Evolutionary conservation across 2,329 filamentous ascomycete species (phyloP), one percentile per base, ranked within the genome.

Genomic region (Neoascochyta sp.): DNA sequence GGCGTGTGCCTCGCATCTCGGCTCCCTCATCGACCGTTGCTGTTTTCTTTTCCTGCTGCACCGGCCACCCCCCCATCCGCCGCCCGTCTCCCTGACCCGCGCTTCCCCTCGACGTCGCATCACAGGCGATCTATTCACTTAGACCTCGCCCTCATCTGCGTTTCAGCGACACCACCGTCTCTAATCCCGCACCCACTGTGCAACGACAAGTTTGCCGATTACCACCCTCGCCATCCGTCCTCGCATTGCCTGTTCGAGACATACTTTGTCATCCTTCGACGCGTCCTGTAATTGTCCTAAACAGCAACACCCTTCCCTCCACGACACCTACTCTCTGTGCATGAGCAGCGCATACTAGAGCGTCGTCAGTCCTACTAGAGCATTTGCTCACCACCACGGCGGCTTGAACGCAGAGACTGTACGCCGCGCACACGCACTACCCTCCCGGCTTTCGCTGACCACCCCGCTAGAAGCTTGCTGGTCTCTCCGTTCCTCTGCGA

Each of bases 401-500:
- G 55, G 48, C 45, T 43, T 40, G 52, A 58, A 55, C 54, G 55
- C 60, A 57, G 61, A 60, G 50, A 62, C 55, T 63, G 60, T 65
- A 54, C 40, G 56, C 54, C 27, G 39, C 35, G n/a, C 26, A 9
- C 21, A 20, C 16, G 20, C 20, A 30, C 34, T 27, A 31, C 25
- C 16, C 26, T 11, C 15, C 29, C 29, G 29, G 15, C 36, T 10
- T 6, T 22, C 10, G 31, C 49, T 59, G 35, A 60, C 41, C 27
- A 32, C 11, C 12, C 25, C 22, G 32, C 40, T 51, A 66, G 62
- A 57, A 59, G 60, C 36, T 50, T 49, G 48, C 60, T 64, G 47
- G 63, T 68, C 68, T 66, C 63, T 63, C 64, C 50, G 55, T 60
- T 58, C 46, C 35, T 45, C 47, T 48, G 47, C 56, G 43, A 52